Evolutionary conservation across 495 filamentous ascomycete genomes (phyloP).

Genomic region (Aspergillus conjunctus): DNA sequence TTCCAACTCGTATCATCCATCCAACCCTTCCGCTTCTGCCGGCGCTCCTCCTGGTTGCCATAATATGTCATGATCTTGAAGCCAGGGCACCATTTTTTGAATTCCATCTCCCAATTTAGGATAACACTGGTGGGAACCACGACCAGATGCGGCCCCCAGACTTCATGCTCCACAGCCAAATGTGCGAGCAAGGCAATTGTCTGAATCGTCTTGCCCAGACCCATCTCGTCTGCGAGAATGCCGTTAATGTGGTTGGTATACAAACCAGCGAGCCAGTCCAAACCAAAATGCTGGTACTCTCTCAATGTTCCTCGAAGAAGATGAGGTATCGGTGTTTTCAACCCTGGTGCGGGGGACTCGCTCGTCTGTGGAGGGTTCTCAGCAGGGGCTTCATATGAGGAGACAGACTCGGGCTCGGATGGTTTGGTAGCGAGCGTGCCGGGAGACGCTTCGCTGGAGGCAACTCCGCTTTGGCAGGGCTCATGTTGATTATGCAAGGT

Average conservation of each 20-base stretch:
- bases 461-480: slow-evolving; percentile 34
- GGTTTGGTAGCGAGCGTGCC: slow-evolving; percentile 67
- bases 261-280: slow-evolving; percentile 93
- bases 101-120: slow-evolving; percentile 99
- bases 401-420: slow-evolving; percentile 67
- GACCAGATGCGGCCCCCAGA: slow-evolving; percentile 96
- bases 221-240: slow-evolving; percentile 99
- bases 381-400: slow-evolving; percentile 53
- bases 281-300: slow-evolving; percentile 93
- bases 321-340: slow-evolving; percentile 79
- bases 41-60: slow-evolving; percentile 87
- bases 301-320: slow-evolving; percentile 89
- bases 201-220: slow-evolving; percentile 97
- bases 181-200: slow-evolving; percentile 95
- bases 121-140: slow-evolving; percentile 98
- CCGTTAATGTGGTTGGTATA: slow-evolving; percentile 95
- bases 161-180: slow-evolving; percentile 83
- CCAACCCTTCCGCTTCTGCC: slow-evolving; percentile 88
- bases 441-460: slow-evolving; percentile 54
- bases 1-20: slow-evolving; percentile 89
- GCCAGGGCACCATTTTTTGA: slow-evolving; percentile 98
- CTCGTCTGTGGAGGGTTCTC: slow-evolving; percentile 39
- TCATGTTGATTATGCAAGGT: slow-evolving; percentile 24
- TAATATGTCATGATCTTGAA: slow-evolving; percentile 99
- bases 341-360: slow-evolving; percentile 40